Evolutionary conservation across 768 basidiomycete species (phyloP).

Genomic region (Panus rudis): DNA sequence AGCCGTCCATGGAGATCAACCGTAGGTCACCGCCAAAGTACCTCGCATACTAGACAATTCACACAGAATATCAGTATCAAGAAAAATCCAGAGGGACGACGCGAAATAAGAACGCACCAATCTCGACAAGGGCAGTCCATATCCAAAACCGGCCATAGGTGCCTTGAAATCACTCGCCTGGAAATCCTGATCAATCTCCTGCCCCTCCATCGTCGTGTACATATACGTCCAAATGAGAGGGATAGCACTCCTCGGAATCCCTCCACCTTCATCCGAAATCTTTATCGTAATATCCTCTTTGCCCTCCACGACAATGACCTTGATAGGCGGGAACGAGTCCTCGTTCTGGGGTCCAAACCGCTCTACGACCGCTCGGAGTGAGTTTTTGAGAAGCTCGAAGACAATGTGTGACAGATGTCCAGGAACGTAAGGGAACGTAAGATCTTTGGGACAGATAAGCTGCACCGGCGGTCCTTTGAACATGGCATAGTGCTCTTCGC

Average conservation of each 20-base stretch:
- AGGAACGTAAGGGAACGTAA: slow-evolving; percentile 92
- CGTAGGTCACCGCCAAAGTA: slow-evolving; percentile 94
- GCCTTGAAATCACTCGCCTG: slow-evolving; percentile 89
- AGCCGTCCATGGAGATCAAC: slow-evolving; percentile 98
- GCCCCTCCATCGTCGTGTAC: slow-evolving; percentile 80
- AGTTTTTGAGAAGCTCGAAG: slow-evolving; percentile 97
- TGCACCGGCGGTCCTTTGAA: slow-evolving; percentile 96
- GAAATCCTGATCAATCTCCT: slow-evolving; percentile 71
- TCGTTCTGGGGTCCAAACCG: slow-evolving; percentile 79
- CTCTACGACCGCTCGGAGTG: slow-evolving; percentile 93
- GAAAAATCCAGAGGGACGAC: neutral
- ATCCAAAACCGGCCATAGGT: slow-evolving; percentile 96
- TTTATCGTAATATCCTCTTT: slow-evolving; percentile 99
- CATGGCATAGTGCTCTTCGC: slow-evolving; percentile 92
- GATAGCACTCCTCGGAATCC: slow-evolving; percentile 83
- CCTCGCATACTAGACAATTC: slow-evolving; percentile 63
- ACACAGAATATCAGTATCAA: slow-evolving; percentile 2
- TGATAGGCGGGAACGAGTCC: slow-evolving; percentile 80
- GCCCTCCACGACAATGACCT: slow-evolving; percentile 94
- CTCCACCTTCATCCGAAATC: slow-evolving; percentile 95
- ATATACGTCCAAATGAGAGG: slow-evolving; percentile 99
- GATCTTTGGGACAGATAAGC: slow-evolving; percentile 83
- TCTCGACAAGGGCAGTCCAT: slow-evolving; percentile 87
- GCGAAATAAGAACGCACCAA: slow-evolving; percentile 50
- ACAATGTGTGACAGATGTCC: slow-evolving; percentile 95